Base-by-base conservation (phyloP, 768 basidiomycete genomes). In the Auriscalpium microsporum region DNA sequence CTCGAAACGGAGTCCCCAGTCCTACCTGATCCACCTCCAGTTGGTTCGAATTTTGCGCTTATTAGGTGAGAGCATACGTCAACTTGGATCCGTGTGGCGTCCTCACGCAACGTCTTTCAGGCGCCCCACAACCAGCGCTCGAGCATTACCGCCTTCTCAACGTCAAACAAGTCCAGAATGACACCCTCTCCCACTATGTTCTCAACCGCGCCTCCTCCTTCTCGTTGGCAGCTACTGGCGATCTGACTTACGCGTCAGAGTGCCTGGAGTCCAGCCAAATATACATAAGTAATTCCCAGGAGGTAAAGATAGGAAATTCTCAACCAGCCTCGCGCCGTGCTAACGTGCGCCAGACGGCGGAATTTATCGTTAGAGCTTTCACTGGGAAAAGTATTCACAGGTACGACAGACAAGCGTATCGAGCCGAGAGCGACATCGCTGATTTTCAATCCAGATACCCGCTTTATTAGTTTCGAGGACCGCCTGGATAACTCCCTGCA, bases 151-250 rank as follows among this genome's bases (percentile, higher is more conserved):
- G 83, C 33, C 71, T 74, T 21, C 76, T 94, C 73, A 82, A 84
- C 57, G 74, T 90, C 58, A 93, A 93, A 67, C 87, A 90, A 63
- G 79, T 94, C 21, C 92, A 95, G 66, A 80, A 86, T 55, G 94
- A 96, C 64, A 95, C 94, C 1, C 74, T 96, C 8, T 90, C 90
- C 1, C 90, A 95, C 65, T 79, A 90, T 53, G 69, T 93, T 51
- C 78, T 93, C 44, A 82, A 87, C 17, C 80, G 92, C 19, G 80
- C 85, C 10, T 81, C 84, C 19, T 87, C 83, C 0, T 94, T 91
- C 73, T 90, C 89, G 3, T 71, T 87, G 40, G 84, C 87, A 45
- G 75, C 86, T 4, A 78, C 73, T 13, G 90, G 90, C 8, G 90
- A 93, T 63, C 68, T 93, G 33, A 86, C 88, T 1, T 79, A 82